Evolutionary conservation across 306 rosid species (phyloP), one percentile per base, ranked within the genome.

Genomic region (Amphicarpaea edgeworthii): DNA sequence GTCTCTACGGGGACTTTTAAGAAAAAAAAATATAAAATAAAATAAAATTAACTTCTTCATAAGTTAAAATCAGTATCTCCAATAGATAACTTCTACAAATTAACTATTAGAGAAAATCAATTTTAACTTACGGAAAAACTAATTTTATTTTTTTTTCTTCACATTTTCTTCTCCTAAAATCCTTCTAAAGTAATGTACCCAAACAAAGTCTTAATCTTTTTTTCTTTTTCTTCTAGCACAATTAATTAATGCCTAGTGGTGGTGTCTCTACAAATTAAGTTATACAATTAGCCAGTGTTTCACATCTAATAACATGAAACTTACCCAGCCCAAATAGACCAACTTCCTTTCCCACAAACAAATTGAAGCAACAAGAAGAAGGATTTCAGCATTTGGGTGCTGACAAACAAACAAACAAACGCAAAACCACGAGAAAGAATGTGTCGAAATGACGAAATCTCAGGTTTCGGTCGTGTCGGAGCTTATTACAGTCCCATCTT

Each of bases 401-500:
- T 68, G 70, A 77, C 61, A 68, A 77, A 60, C 53, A 54, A 53
- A 77, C 61, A 68, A 77, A 60, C 53, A 54, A 53, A 54, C 3
- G 30, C 30, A 37, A 79, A 37, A 53, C 23, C 51, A 43, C 77
- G 69, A 46, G 15, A 67, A 55, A 43, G 73, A 79, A 68, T 38
- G n/a, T 7, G n/a, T n/a, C n/a, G n/a, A n/a, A n/a, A n/a, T n/a
- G n/a, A n/a, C 62, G 4, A 17, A 12, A 64, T n/a, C 42, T 92
- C 88, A 90, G 73, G 71, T 84, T 66, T 88, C 92, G 0, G 90
- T 81, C 12, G 90, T 86, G 47, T 90, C 91, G 4, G 87, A 84
- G 78, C 88, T 90, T 73, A 84, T 76, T 34, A 79, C 86, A 0
- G 85, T 88, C 45, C 90, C 93, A n/a, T 95, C 91, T 80, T 95